Base-by-base conservation (phyloP, 768 basidiomycete genomes). In the Leccinum subgranulosum region DNA sequence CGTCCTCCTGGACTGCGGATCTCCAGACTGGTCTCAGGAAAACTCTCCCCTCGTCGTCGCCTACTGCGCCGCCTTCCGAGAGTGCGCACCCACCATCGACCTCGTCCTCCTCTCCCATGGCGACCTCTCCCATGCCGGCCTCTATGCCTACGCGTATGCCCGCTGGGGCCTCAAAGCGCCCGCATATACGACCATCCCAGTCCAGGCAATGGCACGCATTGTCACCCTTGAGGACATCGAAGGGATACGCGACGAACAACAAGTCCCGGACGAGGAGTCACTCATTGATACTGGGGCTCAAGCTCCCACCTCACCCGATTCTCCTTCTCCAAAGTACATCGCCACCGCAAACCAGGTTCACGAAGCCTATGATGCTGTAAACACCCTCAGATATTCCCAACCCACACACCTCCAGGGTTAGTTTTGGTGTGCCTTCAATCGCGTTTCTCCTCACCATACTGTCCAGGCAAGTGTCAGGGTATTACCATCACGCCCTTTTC, bases 21-120 rank as follows among this genome's bases (percentile, higher is more conserved):
- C 93, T 6, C 90, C 88, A 2, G 91, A 94, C 75, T 90, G 88
- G 87, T 77, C 80, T 23, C 90, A 86, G 33, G 90, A 91, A 62
- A 70, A 72, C 23, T 63, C 51, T 55, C 47, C 10, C 15, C 49
- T 73, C 52, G 61, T 69, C 4, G 52, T 67, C 57, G 74, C 79
- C 71, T 92, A 92, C 66, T 89, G 85, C 64, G 71, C 82, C 55
- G 74, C 81, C 31, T 74, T 93, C 45, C 81, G 81, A 76, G 81
- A 88, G 88, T 92, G 64, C 61, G 87, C 94, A 0, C 87, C 94
- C 2, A 79, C 85, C 6, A 76, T 98, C 57, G 91, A 94, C 70
- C 85, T 99, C 48, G 92, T 98, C 28, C 82, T 99, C 21, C 82
- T 98, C 49, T 97, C 96, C 0, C 94, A 98, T 75, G 95, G 94